phyloP scores from a whole-genome alignment of 257 asterid species.

The Penstemon newberryi region DNA sequence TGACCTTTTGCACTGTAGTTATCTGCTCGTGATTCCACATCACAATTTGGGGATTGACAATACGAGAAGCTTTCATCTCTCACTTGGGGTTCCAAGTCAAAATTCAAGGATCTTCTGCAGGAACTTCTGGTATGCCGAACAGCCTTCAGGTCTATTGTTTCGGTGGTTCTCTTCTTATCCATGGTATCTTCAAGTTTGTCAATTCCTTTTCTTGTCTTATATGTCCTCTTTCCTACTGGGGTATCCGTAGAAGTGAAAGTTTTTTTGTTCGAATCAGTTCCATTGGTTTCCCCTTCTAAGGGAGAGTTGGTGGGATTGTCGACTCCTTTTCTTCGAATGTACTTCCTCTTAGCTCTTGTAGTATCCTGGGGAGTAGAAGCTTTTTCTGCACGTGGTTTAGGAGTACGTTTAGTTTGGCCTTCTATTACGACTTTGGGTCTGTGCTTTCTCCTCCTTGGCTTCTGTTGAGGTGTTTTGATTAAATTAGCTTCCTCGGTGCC shows the following conservation, averaged over 20 bases:
- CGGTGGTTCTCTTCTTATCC: constrained; percentile 37
- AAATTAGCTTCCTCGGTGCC: constrained; percentile 48
- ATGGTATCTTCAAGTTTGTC: constrained; percentile 35
- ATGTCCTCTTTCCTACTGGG: constrained; percentile 43
- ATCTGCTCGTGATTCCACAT: constrained; percentile 33
- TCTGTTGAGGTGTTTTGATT: constrained; percentile 65
- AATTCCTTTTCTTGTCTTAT: constrained; percentile 34
- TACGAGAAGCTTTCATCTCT: constrained; percentile 39
- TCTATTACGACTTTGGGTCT: constrained; percentile 89
- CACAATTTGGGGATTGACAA: constrained; percentile 29
- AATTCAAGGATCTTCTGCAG: constrained; percentile 64
- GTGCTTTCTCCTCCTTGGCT: constrained; percentile 76
- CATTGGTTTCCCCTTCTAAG: constrained; percentile 35
- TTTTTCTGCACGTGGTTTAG: constrained; percentile 41
- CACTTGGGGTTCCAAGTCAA: constrained; percentile 41
- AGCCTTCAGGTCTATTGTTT: constrained; percentile 22
- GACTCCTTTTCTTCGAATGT: constrained; percentile 44
- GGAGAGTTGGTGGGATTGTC: constrained; percentile 31
- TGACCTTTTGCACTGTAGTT: constrained; percentile 32
- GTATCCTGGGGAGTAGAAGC: constrained; percentile 39
- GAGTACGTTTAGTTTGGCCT: constrained; percentile 52
- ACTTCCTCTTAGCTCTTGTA: constrained; percentile 56
- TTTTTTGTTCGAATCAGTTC: constrained; percentile 27
- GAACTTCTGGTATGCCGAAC: constrained; percentile 49
- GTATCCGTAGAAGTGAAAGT: constrained; percentile 33